These are phyloP conservation scores for Lipomyces anomalus DNA, from an alignment of 805 yeast species.

Conservation along the genomic window DNA sequence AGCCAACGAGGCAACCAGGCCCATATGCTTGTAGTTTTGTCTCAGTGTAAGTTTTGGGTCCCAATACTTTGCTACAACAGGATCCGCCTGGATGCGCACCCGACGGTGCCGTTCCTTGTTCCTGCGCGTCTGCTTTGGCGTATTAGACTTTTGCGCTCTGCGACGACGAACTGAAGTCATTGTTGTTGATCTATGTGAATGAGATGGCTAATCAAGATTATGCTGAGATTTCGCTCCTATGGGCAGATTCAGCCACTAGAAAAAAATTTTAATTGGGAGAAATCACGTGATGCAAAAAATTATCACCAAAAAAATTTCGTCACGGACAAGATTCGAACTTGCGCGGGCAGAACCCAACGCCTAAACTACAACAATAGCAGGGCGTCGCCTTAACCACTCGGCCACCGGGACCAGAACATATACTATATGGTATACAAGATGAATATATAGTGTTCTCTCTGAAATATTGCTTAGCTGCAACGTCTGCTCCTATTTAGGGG, in stretches of 20 bases:
- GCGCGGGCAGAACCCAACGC: conserved; percentile 92
- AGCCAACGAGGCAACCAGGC: conserved; percentile 64
- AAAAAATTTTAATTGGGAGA: neutral
- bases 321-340: conserved; percentile 99
- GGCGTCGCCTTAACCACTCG: conserved; percentile 34
- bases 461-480: too few relatives aligned
- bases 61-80: conserved; percentile 87
- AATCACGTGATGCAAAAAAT: neutral
- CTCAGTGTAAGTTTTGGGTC: conserved; percentile 71
- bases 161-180: conserved; percentile 20
- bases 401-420: conserved; percentile 27
- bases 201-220: too few relatives aligned
- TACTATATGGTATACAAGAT: too few relatives aligned
- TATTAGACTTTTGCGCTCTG: conserved; percentile 13
- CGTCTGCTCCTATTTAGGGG: too few relatives aligned
- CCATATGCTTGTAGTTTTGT: conserved; percentile 82
- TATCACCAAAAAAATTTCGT: conserved; percentile 49
- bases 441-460: too few relatives aligned
- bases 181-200: too few relatives aligned
- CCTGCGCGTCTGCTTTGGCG: conserved; percentile 54
- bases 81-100: conserved; percentile 61
- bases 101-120: conserved; percentile 64
- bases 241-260: too few relatives aligned
- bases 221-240: too few relatives aligned
- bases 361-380: conserved; percentile 39